These are phyloP conservation scores for Entomortierella chlamydospora DNA, from an alignment of 192 early-diverging fungal genomes.

Conservation along the genomic window DNA sequence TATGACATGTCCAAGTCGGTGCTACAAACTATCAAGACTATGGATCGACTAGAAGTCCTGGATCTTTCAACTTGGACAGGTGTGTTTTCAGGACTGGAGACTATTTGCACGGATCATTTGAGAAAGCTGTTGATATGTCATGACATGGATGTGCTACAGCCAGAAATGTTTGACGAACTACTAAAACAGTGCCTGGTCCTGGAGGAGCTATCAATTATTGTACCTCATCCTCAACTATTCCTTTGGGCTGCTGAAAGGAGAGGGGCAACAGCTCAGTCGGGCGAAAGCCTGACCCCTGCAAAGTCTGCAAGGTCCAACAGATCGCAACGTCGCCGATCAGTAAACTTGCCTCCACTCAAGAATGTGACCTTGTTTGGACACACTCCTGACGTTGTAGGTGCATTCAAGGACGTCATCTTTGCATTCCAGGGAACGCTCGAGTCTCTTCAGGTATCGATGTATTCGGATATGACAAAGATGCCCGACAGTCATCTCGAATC, in stretches of 20 bases:
- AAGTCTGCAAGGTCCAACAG: background rate
- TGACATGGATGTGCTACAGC: conserved; percentile 29
- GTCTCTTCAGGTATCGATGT: conserved; percentile 37
- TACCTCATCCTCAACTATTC: conserved; percentile 34
- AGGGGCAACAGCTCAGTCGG: too few relatives aligned
- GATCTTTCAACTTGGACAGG: conserved; percentile 39
- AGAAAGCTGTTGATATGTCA: conserved; percentile 37
- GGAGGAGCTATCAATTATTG: conserved; percentile 43
- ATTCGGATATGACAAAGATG: conserved; percentile 26
- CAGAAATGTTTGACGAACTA: conserved; percentile 31
- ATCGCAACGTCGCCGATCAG: background rate
- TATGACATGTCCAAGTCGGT: conserved; percentile 48
- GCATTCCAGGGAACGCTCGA: conserved; percentile 42
- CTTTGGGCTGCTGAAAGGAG: conserved; percentile 22
- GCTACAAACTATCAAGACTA: conserved; percentile 30
- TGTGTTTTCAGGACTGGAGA: conserved; percentile 34
- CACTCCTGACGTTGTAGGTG: conserved; percentile 21
- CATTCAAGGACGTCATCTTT: conserved; percentile 33
- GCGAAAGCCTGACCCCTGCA: background rate
- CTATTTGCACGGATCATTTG: conserved; percentile 29
- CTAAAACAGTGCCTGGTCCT: conserved; percentile 31
- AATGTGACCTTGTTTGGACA: conserved; percentile 39
- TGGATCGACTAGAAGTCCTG: conserved; percentile 30
- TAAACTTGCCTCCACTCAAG: conserved; percentile 22
- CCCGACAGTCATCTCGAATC: conserved; percentile 10